phyloP scores from a whole-genome alignment of 2,329 filamentous ascomycete species.

The Geosmithia morbida region DNA sequence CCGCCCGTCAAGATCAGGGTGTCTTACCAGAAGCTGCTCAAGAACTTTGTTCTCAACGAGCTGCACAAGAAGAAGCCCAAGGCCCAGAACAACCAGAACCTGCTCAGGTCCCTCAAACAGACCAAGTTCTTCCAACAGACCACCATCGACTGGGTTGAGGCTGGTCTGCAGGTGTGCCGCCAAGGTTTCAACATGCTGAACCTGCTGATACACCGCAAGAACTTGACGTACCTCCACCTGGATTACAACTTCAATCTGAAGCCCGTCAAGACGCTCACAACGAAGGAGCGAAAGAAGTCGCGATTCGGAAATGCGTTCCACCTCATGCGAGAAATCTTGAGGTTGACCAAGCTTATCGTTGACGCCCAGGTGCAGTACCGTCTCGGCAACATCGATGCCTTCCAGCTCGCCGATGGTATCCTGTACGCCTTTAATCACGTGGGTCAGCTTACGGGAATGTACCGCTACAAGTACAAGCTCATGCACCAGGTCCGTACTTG shows the following conservation, averaged over 20 bases:
- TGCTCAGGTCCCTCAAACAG: slow-evolving; percentile 78
- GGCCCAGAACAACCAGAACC: slow-evolving; percentile 85
- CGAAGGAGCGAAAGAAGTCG: slow-evolving; percentile 98
- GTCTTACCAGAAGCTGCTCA: slow-evolving; percentile 94
- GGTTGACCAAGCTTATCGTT: slow-evolving; percentile 92
- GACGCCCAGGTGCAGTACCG: slow-evolving; percentile 97
- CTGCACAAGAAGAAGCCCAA: slow-evolving; percentile 93
- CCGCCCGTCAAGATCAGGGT: slow-evolving; percentile 96
- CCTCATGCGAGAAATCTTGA: slow-evolving; percentile 92
- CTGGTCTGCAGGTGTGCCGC: slow-evolving; percentile 91
- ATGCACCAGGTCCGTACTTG: slow-evolving; percentile 99
- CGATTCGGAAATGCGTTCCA: slow-evolving; percentile 99
- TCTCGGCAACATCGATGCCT: slow-evolving; percentile 94
- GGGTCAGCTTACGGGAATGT: slow-evolving; percentile 96
- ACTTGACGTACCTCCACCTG: slow-evolving; percentile 92
- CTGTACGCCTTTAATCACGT: slow-evolving; percentile 99
- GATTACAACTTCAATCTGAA: slow-evolving; percentile 99
- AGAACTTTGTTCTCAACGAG: slow-evolving; percentile 92
- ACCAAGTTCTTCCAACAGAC: slow-evolving; percentile 99
- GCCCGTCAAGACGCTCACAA: slow-evolving; percentile 95
- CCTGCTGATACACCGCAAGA: slow-evolving; percentile 93
- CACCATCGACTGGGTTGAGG: slow-evolving; percentile 98
- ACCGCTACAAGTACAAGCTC: slow-evolving; percentile 99
- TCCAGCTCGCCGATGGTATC: slow-evolving; percentile 95
- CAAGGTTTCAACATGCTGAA: slow-evolving; percentile 99